Evolutionary conservation across 2,329 filamentous ascomycete genomes (phyloP).

Genomic region (Coleophoma eucalyptorum): DNA sequence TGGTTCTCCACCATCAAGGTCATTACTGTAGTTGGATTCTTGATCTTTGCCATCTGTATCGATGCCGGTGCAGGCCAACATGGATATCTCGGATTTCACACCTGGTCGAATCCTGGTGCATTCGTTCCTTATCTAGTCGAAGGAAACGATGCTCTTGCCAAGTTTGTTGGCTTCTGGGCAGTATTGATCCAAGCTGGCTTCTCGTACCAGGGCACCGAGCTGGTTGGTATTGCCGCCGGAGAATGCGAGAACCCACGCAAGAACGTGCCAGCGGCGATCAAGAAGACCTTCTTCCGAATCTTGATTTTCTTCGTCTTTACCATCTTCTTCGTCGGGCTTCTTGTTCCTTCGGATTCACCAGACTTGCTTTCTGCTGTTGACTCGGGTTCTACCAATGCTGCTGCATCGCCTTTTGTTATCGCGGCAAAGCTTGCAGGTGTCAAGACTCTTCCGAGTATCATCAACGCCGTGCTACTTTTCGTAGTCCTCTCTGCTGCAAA

Average conservation of each 20-base stretch:
- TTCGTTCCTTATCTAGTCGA: slow-evolving; percentile 58
- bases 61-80: slow-evolving; percentile 67
- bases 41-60: slow-evolving; percentile 73
- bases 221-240: slow-evolving; percentile 75
- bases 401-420: slow-evolving; percentile 53
- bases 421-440: slow-evolving; percentile 67
- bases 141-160: slow-evolving; percentile 44
- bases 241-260: slow-evolving; percentile 71
- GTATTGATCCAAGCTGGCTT: slow-evolving; percentile 67
- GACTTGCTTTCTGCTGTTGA: slow-evolving; percentile 35
- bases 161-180: slow-evolving; percentile 67
- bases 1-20: slow-evolving; percentile 78
- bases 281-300: slow-evolving; percentile 73
- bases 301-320: slow-evolving; percentile 62
- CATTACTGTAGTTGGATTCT: slow-evolving; percentile 68
- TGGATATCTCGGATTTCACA: slow-evolving; percentile 70
- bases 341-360: slow-evolving; percentile 60
- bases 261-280: slow-evolving; percentile 69
- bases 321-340: slow-evolving; percentile 68
- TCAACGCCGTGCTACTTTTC: slow-evolving; percentile 75
- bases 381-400: slow-evolving; percentile 49
- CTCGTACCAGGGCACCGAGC: slow-evolving; percentile 69
- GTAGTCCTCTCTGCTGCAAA: slow-evolving; percentile 77
- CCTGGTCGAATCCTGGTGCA: slow-evolving; percentile 66
- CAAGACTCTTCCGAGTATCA: slow-evolving; percentile 59